A percentile compares a stretch with the other conserved stretches of the same genome.
phyloP scores from a whole-genome alignment of 192 early-diverging fungal species.

The Entophlyctis luteolus region DNA sequence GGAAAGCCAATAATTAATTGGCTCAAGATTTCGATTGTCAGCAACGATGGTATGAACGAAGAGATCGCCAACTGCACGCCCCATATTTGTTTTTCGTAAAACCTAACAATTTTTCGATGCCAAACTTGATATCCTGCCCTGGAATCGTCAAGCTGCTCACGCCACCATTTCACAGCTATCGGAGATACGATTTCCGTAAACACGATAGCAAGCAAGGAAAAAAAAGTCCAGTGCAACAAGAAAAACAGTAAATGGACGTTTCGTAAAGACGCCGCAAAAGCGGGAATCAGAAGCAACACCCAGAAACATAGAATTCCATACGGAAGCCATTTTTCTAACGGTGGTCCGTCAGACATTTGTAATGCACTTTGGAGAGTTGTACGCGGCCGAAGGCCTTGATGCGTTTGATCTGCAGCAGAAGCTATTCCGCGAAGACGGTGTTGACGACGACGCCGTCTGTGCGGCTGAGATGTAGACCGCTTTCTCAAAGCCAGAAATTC shows the following conservation, averaged over 20 bases:
- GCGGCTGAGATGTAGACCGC: not conserved
- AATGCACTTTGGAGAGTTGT: not conserved
- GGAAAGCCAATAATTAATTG: constrained; percentile 6
- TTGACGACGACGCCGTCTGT: not conserved
- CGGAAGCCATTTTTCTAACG: constrained; percentile 30
- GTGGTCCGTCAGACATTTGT: not conserved
- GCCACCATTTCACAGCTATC: constrained; percentile 15
- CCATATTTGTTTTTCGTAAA: constrained; percentile 29
- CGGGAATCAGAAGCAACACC: constrained; percentile 19
- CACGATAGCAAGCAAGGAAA: constrained; percentile 21
- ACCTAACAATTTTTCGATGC: constrained; percentile 5
- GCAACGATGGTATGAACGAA: constrained; percentile 5
- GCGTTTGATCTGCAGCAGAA: not conserved
- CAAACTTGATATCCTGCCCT: not conserved
- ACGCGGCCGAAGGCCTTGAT: not conserved
- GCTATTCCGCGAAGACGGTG: not conserved
- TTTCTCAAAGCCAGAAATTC: constrained; percentile 16
- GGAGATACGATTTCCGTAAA: constrained; percentile 23
- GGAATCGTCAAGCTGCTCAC: constrained; percentile 1
- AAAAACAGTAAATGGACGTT: constrained; percentile 23
- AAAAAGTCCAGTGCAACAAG: constrained; percentile 32
- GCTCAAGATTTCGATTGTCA: constrained; percentile 21
- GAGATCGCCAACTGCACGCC: constrained; percentile 10
- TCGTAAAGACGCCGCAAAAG: not conserved
- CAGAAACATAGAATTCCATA: constrained; percentile 32